These are phyloP conservation scores for Pleoardoris graminearum DNA, from an alignment of 2,329 filamentous ascomycete genomes.

Conservation along the genomic window DNA sequence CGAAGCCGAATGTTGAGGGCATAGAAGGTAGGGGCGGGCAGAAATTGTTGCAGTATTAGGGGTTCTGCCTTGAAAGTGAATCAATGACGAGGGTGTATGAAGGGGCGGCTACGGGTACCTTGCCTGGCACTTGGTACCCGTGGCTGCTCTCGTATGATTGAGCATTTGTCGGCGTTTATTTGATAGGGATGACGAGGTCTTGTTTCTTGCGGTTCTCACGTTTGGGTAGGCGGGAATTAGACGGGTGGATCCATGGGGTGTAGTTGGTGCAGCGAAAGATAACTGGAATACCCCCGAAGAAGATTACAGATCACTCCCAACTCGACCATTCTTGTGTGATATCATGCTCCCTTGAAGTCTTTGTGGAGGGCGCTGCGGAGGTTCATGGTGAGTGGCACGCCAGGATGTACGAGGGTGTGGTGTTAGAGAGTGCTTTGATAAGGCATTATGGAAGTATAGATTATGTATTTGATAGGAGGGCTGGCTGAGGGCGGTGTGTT, in stretches of 20 bases:
- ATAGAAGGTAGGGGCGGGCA: slow-evolving; percentile 41
- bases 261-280: background rate
- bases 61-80: background rate
- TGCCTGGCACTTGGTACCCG: background rate
- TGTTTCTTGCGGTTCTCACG: background rate
- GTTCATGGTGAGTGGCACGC: background rate
- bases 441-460: background rate
- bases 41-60: slow-evolving; percentile 46
- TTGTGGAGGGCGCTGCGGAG: too few relatives aligned
- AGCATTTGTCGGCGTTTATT: slow-evolving; percentile 6
- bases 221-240: background rate
- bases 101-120: background rate
- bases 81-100: background rate
- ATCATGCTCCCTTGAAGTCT: too few relatives aligned
- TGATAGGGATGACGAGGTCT: background rate
- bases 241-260: background rate
- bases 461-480: too few relatives aligned
- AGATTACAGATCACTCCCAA: too few relatives aligned
- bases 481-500: too few relatives aligned
- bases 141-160: background rate
- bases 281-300: background rate
- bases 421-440: too few relatives aligned
- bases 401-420: background rate
- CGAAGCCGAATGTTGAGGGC: slow-evolving; percentile 62
- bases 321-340: too few relatives aligned